phyloP scores from a whole-genome alignment of 768 basidiomycete species.

The Rhizopogon vesiculosus region DNA sequence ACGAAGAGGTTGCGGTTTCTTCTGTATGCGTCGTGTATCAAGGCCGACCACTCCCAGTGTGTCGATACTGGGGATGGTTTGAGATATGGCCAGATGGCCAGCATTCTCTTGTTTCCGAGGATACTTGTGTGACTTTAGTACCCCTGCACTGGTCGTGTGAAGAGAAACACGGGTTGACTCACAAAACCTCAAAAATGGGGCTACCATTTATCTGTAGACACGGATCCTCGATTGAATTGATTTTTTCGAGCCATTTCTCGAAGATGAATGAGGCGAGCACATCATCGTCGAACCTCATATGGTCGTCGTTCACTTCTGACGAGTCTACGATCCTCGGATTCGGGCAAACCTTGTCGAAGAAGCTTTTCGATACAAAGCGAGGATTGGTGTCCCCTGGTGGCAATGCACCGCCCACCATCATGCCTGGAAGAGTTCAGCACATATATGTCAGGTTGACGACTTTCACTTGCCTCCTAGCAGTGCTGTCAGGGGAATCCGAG shows the following conservation, averaged over 20 bases:
- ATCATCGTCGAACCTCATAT: constrained; percentile 19
- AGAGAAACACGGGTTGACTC: constrained; percentile 1
- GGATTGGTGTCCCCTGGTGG: constrained; percentile 26
- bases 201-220: constrained; percentile 33
- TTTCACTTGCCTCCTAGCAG: constrained; percentile 29
- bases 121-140: constrained; percentile 19
- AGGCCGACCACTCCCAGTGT: constrained; percentile 34
- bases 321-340: constrained; percentile 28
- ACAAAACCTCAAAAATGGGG: constrained; percentile 35
- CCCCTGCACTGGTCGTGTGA: no score
- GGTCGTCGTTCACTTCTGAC: constrained; percentile 22
- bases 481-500: constrained; percentile 37
- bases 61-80: constrained; percentile 28
- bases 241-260: constrained; percentile 32
- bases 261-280: constrained; percentile 26
- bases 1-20: constrained; percentile 26
- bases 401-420: constrained; percentile 37
- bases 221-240: constrained; percentile 30
- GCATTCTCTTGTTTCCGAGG: constrained; percentile 28
- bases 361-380: constrained; percentile 30
- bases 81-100: constrained; percentile 31
- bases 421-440: constrained; percentile 21
- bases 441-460: not conserved
- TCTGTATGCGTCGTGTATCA: constrained; percentile 27
- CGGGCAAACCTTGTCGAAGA: constrained; percentile 39